phyloP scores from a whole-genome alignment of 2,329 filamentous ascomycete species.

The Fusarium xylarioides region DNA sequence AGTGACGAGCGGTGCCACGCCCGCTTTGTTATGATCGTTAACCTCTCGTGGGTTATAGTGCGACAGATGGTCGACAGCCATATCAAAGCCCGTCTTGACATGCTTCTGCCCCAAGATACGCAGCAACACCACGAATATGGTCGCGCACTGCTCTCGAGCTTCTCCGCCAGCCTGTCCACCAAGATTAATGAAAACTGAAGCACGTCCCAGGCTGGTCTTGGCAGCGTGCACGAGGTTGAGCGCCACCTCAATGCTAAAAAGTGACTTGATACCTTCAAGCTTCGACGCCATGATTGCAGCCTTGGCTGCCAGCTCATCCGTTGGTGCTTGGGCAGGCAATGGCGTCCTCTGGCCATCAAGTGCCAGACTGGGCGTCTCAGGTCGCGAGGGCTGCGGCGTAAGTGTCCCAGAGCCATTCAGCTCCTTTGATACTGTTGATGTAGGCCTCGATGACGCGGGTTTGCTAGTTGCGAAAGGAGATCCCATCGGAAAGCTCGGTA shows the following conservation, averaged over 20 bases:
- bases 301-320: conserved; percentile 92
- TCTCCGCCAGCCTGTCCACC: conserved; percentile 83
- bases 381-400: conserved; percentile 55
- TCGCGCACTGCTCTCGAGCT: conserved; percentile 86
- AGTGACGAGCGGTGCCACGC: conserved; percentile 90
- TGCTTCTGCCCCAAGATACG: conserved; percentile 86
- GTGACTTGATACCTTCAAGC: conserved; percentile 90
- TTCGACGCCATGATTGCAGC: conserved; percentile 97
- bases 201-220: conserved; percentile 86
- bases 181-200: conserved; percentile 81
- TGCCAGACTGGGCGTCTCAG: conserved; percentile 58
- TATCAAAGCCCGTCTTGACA: conserved; percentile 92
- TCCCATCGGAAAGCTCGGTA: conserved; percentile 73
- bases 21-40: conserved; percentile 72
- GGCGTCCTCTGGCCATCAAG: conserved; percentile 53
- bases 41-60: conserved; percentile 90
- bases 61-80: conserved; percentile 88
- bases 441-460: conserved; percentile 38
- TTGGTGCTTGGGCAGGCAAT: conserved; percentile 74
- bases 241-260: conserved; percentile 97
- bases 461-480: conserved; percentile 65
- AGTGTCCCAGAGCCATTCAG: conserved; percentile 41
- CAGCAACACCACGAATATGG: conserved; percentile 86
- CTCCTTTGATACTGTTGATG: conserved; percentile 25
- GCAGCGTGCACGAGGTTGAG: conserved; percentile 88